Percentiles rank a stretch among this genome's conserved stretches.
Conservation (phyloP, 495 filamentous ascomycete species). For the Talaromyces trachyspermus region DNA sequence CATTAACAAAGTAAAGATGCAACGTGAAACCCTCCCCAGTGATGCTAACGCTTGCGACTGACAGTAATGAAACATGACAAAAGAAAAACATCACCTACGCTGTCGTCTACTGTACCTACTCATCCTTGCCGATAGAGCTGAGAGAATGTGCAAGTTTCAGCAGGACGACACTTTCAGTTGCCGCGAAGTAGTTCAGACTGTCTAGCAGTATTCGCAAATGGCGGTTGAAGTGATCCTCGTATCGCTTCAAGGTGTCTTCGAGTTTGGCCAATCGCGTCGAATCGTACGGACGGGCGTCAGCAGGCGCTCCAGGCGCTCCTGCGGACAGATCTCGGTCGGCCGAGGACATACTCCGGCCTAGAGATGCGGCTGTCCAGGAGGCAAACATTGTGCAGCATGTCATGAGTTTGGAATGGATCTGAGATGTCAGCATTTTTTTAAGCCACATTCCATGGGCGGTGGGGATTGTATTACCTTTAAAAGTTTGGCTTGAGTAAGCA, state of each 20-base stretch:
- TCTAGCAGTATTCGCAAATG: conserved; percentile 90
- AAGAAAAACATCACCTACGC: too few species aligned
- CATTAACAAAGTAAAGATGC: too few species aligned
- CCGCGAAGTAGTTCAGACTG: conserved; percentile 89
- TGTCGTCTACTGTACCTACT: too few species aligned
- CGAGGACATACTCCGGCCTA: conserved; percentile 70
- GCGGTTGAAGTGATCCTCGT: conserved; percentile 84
- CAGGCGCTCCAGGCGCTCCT: conserved; percentile 20
- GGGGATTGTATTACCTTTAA: conserved; percentile 57
- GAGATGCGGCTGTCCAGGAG: conserved; percentile 64
- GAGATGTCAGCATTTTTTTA: background rate
- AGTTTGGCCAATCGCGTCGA: conserved; percentile 67
- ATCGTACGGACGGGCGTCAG: conserved; percentile 41
- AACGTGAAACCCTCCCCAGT: too few species aligned
- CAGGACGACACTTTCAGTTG: conserved; percentile 92
- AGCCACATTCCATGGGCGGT: background rate
- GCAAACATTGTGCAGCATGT: conserved; percentile 90
- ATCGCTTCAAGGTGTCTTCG: conserved; percentile 74
- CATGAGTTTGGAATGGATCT: conserved; percentile 96
- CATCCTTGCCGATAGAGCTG: conserved; percentile 36
- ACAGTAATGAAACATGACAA: too few species aligned
- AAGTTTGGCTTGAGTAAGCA: conserved; percentile 93
- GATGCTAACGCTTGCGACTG: too few species aligned
- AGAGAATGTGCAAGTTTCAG: conserved; percentile 59
- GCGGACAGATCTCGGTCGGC: conserved; percentile 66